phyloP scores from a whole-genome alignment of 2,329 filamentous ascomycete species.

The Curvularia eragrostidis region DNA sequence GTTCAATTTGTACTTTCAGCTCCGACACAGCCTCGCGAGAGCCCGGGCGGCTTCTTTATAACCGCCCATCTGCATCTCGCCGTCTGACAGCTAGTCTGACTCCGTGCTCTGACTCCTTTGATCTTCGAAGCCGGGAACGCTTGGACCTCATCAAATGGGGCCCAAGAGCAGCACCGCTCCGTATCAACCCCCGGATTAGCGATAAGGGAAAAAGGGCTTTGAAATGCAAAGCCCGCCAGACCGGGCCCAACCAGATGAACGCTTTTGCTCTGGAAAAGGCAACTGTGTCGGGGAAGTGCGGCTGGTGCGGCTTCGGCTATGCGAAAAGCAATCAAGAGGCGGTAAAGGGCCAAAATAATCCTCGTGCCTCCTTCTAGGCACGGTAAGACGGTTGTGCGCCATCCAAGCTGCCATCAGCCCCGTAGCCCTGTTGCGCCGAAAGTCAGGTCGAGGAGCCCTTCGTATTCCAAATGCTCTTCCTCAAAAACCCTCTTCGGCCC shows the following conservation, averaged over 20 bases:
- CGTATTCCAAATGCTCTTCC: background rate
- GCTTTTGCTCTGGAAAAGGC: background rate
- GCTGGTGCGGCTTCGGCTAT: conserved; percentile 4
- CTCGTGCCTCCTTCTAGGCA: background rate
- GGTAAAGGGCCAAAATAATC: background rate
- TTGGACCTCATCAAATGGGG: background rate
- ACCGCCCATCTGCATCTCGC: background rate
- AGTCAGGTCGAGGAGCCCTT: background rate
- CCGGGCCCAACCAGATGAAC: conserved; percentile 4
- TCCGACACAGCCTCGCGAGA: background rate
- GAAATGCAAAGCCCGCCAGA: background rate
- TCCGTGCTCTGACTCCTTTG: conserved; percentile 1
- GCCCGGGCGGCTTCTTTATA: background rate
- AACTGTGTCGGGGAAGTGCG: conserved; percentile 2
- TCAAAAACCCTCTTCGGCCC: background rate
- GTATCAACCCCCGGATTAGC: conserved; percentile 8
- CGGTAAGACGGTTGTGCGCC: background rate
- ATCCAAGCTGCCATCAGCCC: background rate
- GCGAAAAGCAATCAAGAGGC: conserved; percentile 1
- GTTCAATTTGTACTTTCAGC: background rate
- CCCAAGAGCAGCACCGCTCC: conserved; percentile 1
- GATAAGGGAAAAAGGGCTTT: conserved; percentile 1
- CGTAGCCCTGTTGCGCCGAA: background rate
- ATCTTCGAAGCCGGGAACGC: background rate
- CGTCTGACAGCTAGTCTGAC: background rate